A percentile compares a stretch with the other conserved stretches of the same genome.
These are phyloP conservation scores for Lentinula sp. DNA, from an alignment of 768 basidiomycete genomes.

Conservation along the genomic window DNA sequence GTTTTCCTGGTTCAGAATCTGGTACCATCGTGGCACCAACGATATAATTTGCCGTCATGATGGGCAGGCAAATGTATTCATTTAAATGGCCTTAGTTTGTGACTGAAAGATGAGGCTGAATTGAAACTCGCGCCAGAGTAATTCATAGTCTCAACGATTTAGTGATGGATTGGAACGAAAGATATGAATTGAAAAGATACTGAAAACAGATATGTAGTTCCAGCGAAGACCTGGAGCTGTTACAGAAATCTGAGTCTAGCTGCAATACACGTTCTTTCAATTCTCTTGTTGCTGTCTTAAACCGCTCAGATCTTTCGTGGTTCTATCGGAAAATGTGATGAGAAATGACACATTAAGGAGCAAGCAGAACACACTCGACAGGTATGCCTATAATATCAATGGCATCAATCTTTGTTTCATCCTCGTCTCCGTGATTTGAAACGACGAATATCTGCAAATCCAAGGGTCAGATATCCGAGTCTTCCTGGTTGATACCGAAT, in stretches of 20 bases:
- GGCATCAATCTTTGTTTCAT: slow-evolving; percentile 61
- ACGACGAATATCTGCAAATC: slow-evolving; percentile 57
- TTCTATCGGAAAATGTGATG: slow-evolving; percentile 13
- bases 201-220: too few species aligned
- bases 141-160: too few species aligned
- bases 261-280: background rate
- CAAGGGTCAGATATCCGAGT: background rate
- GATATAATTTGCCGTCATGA: too few species aligned
- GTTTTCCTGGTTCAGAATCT: too few species aligned
- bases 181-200: too few species aligned
- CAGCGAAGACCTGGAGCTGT: background rate
- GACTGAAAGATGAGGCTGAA: too few species aligned
- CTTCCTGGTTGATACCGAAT: background rate
- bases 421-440: slow-evolving; percentile 58
- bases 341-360: background rate
- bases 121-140: too few species aligned
- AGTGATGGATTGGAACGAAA: too few species aligned
- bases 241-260: too few species aligned
- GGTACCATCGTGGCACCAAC: too few species aligned
- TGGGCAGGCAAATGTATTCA: too few species aligned
- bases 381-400: slow-evolving; percentile 60
- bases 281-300: slow-evolving; percentile 21
- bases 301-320: slow-evolving; percentile 28
- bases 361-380: slow-evolving; percentile 39
- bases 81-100: too few species aligned